Evolutionary conservation across 176 grass and related monocot species (phyloP).

Genomic region (Musa beccarii): DNA sequence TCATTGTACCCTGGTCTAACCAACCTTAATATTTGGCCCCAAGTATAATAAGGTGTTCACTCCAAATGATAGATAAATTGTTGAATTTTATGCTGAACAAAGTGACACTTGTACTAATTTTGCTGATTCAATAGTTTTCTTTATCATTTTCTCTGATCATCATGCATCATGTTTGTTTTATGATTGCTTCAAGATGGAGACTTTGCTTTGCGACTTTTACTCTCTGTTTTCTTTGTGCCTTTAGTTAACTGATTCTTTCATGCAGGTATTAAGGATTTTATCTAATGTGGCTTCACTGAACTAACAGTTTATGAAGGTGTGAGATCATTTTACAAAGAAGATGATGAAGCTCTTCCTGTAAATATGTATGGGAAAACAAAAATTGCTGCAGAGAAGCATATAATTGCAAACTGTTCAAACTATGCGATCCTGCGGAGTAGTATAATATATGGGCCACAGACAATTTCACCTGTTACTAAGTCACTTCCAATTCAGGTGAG

Average conservation of each 20-base stretch:
- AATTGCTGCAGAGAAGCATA: conserved; percentile 72
- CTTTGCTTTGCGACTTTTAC: not conserved
- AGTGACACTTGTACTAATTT: not conserved
- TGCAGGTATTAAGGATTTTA: not conserved
- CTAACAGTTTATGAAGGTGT: conserved; percentile 75
- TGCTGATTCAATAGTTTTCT: not conserved
- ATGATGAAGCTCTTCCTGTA: conserved; percentile 53
- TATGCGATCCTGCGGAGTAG: conserved; percentile 89
- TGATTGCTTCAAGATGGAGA: not conserved
- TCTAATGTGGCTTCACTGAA: conserved; percentile 17
- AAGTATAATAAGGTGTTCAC: no score
- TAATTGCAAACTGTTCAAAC: conserved; percentile 48
- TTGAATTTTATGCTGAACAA: not conserved
- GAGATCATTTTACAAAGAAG: conserved; percentile 91
- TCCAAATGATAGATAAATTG: not conserved
- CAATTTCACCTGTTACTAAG: conserved; percentile 72
- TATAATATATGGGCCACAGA: conserved; percentile 91
- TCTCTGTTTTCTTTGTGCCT: not conserved
- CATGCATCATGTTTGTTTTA: not conserved
- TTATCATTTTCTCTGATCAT: not conserved
- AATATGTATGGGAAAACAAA: conserved; percentile 94
- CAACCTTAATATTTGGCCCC: no score
- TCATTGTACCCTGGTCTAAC: not conserved
- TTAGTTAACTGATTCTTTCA: not conserved
- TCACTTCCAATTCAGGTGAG: conserved; percentile 83